Evolutionary conservation across 169 alveolate species (phyloP), one percentile per base, ranked within the genome.

Genomic region (Hepatocystis sp.): DNA sequence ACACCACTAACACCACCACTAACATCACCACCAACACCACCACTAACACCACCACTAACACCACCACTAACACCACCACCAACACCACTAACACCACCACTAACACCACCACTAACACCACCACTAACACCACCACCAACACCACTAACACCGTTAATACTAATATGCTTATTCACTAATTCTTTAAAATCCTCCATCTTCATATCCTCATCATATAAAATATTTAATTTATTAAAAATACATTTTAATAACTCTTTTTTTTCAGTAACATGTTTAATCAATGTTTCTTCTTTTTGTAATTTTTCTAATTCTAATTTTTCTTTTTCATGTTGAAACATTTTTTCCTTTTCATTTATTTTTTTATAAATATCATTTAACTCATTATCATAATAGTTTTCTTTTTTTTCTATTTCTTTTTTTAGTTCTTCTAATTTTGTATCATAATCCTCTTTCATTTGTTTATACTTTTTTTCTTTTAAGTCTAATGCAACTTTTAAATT

Each of bases 271-370:
- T 56, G 36, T 25, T 71, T 44, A 15, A 56, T 51, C 28, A 56
- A 58, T 27, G 44, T 66, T 52, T 67, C 85, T 30, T 67, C 85
- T n/a, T 30, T 67, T 40, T 36, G 49, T 36, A 49, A 36, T 17
- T 71, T 71, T 5, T 1, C 21, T 17, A 42, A 61, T 25, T 56
- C 58, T 61, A 71, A 58, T 5, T 44, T 53, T 4, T 71, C 86
- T 25, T 30, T 56, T 71, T 71, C 46, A 10, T 17, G 15, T 28
- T 40, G 23, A 11, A 71, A 58, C 2, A 28, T 19, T 44, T 58
- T 49, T 8, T 71, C 76, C 36, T 27, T 71, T 42, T 71, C 78
- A 36, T 58, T 61, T 10, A 67, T 34, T 71, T 55, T 21, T 28
- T 44, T 13, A 4, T 25, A 64, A 40, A 58, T 30, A 36, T 28